phyloP scores from a whole-genome alignment of 2,329 filamentous ascomycete species.

The Pseudogymnoascus pannorum region DNA sequence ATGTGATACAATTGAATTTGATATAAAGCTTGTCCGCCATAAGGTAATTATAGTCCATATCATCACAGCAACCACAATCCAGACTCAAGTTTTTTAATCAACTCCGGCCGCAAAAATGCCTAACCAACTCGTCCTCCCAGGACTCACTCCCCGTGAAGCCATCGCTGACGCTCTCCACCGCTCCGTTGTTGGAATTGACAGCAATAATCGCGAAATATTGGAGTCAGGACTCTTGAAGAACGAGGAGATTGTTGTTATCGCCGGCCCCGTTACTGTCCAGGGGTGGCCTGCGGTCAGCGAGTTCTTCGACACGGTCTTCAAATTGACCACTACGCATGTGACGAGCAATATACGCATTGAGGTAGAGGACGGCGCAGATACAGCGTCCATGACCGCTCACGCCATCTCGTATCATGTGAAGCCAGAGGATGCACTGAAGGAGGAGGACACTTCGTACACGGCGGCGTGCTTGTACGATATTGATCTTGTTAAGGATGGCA shows the following conservation, averaged over 20 bases:
- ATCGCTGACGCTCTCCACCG: constrained; percentile 24
- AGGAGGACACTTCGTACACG: constrained; percentile 21
- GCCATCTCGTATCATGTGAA: constrained; percentile 26
- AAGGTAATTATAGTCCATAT: neutral
- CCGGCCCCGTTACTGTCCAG: constrained; percentile 1
- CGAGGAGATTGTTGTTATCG: constrained; percentile 14
- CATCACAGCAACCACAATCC: neutral
- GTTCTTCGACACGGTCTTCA: constrained; percentile 18
- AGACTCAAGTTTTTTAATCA: neutral
- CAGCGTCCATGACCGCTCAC: constrained; percentile 24
- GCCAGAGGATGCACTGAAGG: constrained; percentile 23
- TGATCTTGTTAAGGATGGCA: constrained; percentile 26
- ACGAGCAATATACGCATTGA: constrained; percentile 27
- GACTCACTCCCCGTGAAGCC: constrained; percentile 22
- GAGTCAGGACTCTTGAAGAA: constrained; percentile 18
- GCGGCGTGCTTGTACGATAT: constrained; percentile 26
- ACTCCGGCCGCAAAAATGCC: neutral
- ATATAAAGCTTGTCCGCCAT: neutral
- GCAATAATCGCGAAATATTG: constrained; percentile 19
- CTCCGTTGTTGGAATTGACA: constrained; percentile 21
- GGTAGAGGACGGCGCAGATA: constrained; percentile 21
- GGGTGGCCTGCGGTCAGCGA: constrained; percentile 14
- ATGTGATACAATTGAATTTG: neutral
- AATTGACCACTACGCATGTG: constrained; percentile 28
- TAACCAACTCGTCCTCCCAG: constrained; percentile 9